A percentile compares a stretch with the other conserved stretches of the same genome.
phyloP scores from a whole-genome alignment of 148 eudicot genomes.

The Vaccinium macrocarpon region DNA sequence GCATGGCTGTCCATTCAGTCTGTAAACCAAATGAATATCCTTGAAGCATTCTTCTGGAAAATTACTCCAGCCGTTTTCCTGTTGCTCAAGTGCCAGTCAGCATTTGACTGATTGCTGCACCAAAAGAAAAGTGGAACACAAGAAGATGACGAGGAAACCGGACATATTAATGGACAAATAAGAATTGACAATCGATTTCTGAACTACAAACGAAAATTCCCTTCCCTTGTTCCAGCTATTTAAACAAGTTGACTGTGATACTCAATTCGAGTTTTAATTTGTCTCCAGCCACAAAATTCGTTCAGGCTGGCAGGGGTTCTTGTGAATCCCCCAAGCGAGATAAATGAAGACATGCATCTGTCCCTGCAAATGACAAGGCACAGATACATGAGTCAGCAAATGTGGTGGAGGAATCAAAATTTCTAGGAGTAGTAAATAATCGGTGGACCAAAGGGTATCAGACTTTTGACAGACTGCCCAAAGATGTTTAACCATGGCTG shows the following conservation, averaged over 20 bases:
- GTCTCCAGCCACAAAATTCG: neutral
- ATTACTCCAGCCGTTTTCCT: neutral
- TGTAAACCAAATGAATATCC: conserved; percentile 99
- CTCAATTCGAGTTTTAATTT: neutral
- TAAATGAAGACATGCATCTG: conserved; percentile 94
- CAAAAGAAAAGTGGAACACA: neutral
- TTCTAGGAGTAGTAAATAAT: neutral
- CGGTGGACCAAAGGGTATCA: no score
- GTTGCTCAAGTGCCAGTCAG: neutral
- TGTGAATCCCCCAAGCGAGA: conserved; percentile 95
- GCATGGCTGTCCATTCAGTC: conserved; percentile 90
- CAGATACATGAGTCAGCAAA: neutral
- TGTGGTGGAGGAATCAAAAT: neutral
- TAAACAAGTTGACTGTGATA: neutral
- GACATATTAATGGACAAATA: neutral
- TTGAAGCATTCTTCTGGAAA: conserved; percentile 2
- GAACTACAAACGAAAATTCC: neutral
- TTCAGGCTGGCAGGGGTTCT: conserved; percentile 73
- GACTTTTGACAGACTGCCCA: no score
- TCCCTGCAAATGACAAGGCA: conserved; percentile 45
- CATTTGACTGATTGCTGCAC: neutral
- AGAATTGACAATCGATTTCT: neutral
- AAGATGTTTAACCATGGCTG: no score
- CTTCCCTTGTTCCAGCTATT: neutral
- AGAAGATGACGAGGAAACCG: neutral